phyloP scores from a whole-genome alignment of 176 grass and related monocot genomes.

The Aegilops speltoides region DNA sequence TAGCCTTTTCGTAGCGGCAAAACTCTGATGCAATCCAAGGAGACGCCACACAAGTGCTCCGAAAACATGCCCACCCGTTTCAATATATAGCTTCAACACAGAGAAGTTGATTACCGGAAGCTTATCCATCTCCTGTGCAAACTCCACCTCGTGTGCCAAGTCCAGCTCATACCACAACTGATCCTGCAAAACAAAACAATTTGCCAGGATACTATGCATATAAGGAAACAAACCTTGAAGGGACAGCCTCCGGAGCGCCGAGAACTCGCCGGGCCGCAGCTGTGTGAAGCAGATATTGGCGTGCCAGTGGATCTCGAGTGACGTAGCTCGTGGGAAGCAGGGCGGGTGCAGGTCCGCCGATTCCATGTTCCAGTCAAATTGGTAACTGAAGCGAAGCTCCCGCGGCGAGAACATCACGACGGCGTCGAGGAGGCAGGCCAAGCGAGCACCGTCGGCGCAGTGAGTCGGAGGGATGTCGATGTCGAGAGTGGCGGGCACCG shows the following conservation, averaged over 20 bases:
- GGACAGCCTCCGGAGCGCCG: background rate
- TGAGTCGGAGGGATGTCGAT: background rate
- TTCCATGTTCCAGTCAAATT: background rate
- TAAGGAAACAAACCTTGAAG: background rate
- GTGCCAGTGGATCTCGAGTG: background rate
- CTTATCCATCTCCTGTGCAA: background rate
- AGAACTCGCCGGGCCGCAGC: background rate
- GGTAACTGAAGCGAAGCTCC: background rate
- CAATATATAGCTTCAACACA: background rate
- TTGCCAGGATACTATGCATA: background rate
- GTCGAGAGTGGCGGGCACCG: background rate
- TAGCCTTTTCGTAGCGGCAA: background rate
- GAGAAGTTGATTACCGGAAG: background rate
- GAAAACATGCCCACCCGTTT: accelerated
- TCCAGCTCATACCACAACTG: no score
- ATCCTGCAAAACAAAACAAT: background rate
- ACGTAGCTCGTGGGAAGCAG: background rate
- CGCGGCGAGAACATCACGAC: background rate
- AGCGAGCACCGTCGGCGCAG: no score
- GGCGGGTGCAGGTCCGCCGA: background rate
- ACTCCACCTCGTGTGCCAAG: background rate
- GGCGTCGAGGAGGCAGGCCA: background rate
- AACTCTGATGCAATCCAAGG: background rate
- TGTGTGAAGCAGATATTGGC: background rate
- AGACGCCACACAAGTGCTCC: background rate